Evolutionary conservation across 1,284 basidiomycete species (phyloP), one percentile per base, ranked within the genome.

Genomic region (Paramarasmius palmivorus): DNA sequence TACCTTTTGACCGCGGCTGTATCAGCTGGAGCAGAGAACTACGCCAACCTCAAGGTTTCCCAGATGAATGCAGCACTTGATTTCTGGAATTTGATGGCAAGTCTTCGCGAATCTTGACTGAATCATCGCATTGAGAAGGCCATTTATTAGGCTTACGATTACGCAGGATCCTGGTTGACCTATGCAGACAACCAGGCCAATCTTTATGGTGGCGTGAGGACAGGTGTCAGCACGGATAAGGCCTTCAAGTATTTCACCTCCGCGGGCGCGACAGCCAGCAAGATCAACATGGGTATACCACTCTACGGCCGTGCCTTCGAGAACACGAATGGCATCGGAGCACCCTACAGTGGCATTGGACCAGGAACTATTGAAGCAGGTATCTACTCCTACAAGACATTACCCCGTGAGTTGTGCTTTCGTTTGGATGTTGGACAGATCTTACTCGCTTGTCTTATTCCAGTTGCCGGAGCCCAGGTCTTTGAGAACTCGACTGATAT

Each of bases 51-150:
- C 19, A 74, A 79, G 10, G 74, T 95, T 15, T 65, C 76, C 8
- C 84, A 88, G 62, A 91, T 96, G 89, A 84, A 94, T 64, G 66
- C 68, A 12, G 84, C 80, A 22, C 72, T 96, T 42, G 83, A 80
- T 39, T 93, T 89, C 71, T 96, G 93, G 93, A 95, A 96, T 68
- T 70, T 98, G 53, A 97, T 98, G 94, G 90, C 88, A 63, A 60
- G 69, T 40, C 10, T 23, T 34, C 29, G 29, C 29, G 29, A 23
- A 37, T 45, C 41, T n/a, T 36, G 20, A 5, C n/a, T 35, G 38
- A 15, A 38, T 10, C 12, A n/a, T 19, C 36, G 22, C 23, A 23
- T 50, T 3, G 40, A 10, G 14, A 29, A 53, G 47, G 55, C 48
- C 25, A 50, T 37, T 20, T 20, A 19, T 49, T 15, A 89, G 86